Evolutionary conservation across 2,329 filamentous ascomycete species (phyloP), one percentile per base, ranked within the genome.

Genomic region (Graphiopsis chlorocephala): DNA sequence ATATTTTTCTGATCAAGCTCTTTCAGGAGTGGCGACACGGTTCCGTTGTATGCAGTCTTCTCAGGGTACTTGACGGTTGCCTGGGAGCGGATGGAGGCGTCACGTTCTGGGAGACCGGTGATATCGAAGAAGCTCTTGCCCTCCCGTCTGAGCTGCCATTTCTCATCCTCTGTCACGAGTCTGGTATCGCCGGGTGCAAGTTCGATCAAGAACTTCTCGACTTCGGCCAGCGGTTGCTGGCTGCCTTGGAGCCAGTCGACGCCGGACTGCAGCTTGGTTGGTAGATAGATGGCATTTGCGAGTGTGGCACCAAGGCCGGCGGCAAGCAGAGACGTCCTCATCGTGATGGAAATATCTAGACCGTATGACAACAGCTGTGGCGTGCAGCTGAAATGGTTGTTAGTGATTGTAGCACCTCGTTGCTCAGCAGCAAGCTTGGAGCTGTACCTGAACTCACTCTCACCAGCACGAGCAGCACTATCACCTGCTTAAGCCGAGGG

Each of bases 111-210:
- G 64, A 88, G 86, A 48, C 92, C 85, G 66, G 95, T 97, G 73
- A 98, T 93, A 79, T 98, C 94, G 85, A 98, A 96, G 83, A 98
- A 98, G 73, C 89, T 90, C 70, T 89, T 84, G 72, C 93, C 93
- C 75, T 91, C 85, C 71, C 92, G 85, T 74, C 90, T 89, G 68
- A 98, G 81, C 77, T 89, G 88, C 93, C 94, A 97, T 80, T 98
- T 99, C 81, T 97, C 88, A 38, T 97, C 91, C 73, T 98, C 94
- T 0, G 92, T 96, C 33, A 97, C 89, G 90, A 91, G 95, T 83
- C 85, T 82, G 26, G 89, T 93, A 75, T 94, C 85, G 64, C 91
- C 92, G 3, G 92, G 92, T n/a, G 86, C 85, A 28, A 95, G 83
- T 81, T 98, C 93, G 68, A 99, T 88, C 55, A 96, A 83, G 77